phyloP scores from a whole-genome alignment of 208 protist genomes.

The Crithidia acanthocephali region DNA sequence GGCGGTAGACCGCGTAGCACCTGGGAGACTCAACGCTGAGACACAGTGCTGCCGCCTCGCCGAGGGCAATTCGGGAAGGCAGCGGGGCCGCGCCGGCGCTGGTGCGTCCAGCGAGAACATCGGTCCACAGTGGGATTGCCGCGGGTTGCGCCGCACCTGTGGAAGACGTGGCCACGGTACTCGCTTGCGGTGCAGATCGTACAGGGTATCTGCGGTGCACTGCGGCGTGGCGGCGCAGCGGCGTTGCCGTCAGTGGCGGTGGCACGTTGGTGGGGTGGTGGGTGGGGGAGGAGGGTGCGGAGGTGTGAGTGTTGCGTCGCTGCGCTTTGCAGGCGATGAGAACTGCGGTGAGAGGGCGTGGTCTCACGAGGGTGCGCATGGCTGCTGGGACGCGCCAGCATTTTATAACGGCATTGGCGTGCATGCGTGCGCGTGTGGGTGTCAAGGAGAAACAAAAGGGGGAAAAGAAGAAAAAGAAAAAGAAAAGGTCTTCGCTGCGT shows the following conservation, averaged over 20 bases:
- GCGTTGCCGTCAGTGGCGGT: conserved; percentile 15
- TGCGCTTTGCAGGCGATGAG: background rate
- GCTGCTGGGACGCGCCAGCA: background rate
- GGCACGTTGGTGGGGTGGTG: conserved; percentile 10
- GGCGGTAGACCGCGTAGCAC: conserved; percentile 57
- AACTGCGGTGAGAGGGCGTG: background rate
- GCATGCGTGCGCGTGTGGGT: background rate
- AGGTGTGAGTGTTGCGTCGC: conserved; percentile 6
- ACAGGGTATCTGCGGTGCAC: background rate
- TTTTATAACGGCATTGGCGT: background rate
- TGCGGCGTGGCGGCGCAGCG: conserved; percentile 6
- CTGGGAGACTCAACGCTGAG: conserved; percentile 33
- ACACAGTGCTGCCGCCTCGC: conserved; percentile 37
- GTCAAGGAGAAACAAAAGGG: background rate
- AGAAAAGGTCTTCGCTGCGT: background rate
- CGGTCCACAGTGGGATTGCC: conserved; percentile 11
- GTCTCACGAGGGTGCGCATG: too few relatives aligned
- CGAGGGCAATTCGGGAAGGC: conserved; percentile 30
- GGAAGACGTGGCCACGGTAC: background rate
- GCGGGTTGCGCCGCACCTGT: background rate
- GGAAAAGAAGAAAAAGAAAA: background rate
- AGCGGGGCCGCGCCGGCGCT: background rate
- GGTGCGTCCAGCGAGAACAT: conserved; percentile 13
- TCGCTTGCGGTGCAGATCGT: background rate
- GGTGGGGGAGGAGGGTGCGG: background rate